Percentiles rank a stretch among this genome's conserved stretches.
Conservation (phyloP, 73 alveolate species). For the Tetrahymena thermophila region DNA sequence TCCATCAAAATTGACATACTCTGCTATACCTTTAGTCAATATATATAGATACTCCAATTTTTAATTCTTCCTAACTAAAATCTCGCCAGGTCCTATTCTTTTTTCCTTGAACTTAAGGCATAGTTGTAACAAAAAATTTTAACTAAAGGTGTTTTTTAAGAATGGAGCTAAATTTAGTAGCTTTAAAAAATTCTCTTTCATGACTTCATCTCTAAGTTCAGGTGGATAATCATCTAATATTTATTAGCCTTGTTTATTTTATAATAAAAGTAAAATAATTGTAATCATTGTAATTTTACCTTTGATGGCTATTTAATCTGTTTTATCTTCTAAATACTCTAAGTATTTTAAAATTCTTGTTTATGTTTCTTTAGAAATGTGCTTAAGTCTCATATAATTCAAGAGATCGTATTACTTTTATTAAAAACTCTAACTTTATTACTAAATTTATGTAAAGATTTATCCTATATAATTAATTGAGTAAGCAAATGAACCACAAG, state of each 20-base stretch:
- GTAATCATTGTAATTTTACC: background rate
- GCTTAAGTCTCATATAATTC: background rate
- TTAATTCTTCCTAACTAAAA: background rate
- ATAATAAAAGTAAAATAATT: background rate
- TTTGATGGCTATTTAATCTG: background rate
- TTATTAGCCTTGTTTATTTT: background rate
- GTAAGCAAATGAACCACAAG: slow-evolving; percentile 33
- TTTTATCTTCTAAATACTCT: background rate
- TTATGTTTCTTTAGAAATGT: background rate
- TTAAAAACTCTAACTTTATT: background rate
- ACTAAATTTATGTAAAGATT: background rate
- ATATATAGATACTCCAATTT: background rate
- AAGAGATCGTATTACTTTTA: background rate
- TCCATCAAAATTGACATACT: background rate
- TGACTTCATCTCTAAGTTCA: background rate
- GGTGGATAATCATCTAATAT: background rate
- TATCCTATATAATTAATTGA: slow-evolving; percentile 23
- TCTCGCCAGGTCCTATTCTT: background rate
- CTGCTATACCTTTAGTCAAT: background rate
- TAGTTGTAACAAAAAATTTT: background rate
- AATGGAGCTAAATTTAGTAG: background rate
- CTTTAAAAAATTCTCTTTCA: background rate
- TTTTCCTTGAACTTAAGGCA: background rate
- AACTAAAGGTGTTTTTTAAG: background rate
- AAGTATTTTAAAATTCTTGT: background rate